Percentiles rank a stretch among this genome's conserved stretches.
Conservation (phyloP, 179 eudicot species). For the Heliamphora pulchella region DNA sequence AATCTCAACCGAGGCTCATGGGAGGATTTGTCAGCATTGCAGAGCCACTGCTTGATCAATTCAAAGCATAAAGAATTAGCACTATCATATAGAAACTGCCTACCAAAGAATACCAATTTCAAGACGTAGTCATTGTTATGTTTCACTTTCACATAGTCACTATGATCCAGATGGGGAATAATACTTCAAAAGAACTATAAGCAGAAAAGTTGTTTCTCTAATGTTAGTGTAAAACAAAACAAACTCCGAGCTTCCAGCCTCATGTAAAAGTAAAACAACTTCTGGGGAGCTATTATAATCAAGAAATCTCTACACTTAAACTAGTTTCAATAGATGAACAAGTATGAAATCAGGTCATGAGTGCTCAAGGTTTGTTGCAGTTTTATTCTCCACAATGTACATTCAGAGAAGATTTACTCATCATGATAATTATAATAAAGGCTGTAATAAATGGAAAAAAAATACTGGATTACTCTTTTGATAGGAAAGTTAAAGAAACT, state of each 20-base stretch:
- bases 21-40: slow-evolving; percentile 96
- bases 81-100: neutral
- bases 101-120: slow-evolving; percentile 3
- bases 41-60: slow-evolving; percentile 66
- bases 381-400: neutral
- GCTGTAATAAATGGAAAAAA: too few species aligned
- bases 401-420: neutral
- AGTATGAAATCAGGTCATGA: neutral
- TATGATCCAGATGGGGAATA: neutral
- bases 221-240: neutral
- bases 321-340: neutral
- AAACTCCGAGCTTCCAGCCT: neutral
- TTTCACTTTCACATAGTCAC: too few species aligned
- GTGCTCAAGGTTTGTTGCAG: neutral
- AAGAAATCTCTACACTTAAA: neutral
- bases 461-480: neutral
- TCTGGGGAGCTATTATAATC: neutral
- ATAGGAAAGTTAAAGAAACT: neutral
- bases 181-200: neutral
- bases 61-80: slow-evolving; percentile 10
- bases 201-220: neutral
- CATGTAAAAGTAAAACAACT: neutral
- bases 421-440: neutral
- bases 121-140: neutral
- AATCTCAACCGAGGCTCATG: slow-evolving; percentile 90